phyloP scores from a whole-genome alignment of 768 basidiomycete genomes.

The Boletus rufocinnamomeus region DNA sequence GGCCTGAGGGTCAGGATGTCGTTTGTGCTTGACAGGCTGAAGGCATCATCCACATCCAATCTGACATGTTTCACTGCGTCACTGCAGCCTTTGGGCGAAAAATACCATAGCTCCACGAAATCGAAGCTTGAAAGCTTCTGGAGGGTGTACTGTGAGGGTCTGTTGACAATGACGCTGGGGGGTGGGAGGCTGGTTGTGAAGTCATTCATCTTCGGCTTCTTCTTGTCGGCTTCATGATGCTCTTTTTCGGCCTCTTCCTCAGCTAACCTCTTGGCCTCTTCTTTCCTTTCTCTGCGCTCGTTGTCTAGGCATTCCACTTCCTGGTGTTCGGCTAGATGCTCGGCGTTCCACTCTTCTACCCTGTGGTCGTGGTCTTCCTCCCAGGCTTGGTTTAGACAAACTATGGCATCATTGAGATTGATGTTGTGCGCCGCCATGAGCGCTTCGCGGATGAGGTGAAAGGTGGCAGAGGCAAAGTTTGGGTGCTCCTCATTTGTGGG shows the following conservation, averaged over 20 bases:
- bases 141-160: neutral
- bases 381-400: no score
- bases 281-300: no score
- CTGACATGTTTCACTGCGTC: fast-evolving
- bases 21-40: neutral
- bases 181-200: neutral
- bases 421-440: no score
- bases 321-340: no score
- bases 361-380: no score
- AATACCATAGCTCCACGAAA: neutral
- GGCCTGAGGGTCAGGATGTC: neutral
- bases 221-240: neutral
- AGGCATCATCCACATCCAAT: fast-evolving
- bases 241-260: no score
- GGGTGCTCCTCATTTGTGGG: neutral
- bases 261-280: no score
- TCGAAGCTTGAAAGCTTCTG: neutral
- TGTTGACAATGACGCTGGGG: neutral
- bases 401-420: no score
- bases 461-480: neutral
- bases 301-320: no score
- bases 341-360: no score
- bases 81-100: neutral
- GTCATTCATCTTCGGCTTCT: neutral
- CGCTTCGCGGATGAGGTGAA: neutral